Percentiles rank a stretch among this genome's conserved stretches.
Conservation (phyloP, 78 protist species). For the Anaeramoeba flamelloides region DNA sequence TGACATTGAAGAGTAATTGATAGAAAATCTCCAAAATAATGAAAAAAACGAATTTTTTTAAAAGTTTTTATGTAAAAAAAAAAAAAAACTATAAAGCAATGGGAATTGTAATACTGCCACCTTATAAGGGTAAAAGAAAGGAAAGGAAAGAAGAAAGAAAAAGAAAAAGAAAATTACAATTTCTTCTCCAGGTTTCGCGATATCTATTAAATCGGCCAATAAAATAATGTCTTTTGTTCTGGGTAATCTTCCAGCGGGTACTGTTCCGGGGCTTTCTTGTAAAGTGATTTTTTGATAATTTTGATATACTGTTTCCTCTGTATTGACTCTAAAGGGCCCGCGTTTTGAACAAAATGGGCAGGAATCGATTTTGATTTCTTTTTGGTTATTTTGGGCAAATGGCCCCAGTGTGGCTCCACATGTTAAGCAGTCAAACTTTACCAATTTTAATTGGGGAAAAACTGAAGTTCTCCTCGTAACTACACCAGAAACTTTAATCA, state of each 20-base stretch:
- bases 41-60: no score
- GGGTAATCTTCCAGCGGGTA: constrained; percentile 97
- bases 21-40: no score
- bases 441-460: constrained; percentile 72
- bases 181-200: constrained; percentile 88
- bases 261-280: constrained; percentile 93
- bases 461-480: constrained; percentile 83
- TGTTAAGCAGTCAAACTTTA: constrained; percentile 45
- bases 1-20: no score
- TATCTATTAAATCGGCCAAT: constrained; percentile 76
- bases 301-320: constrained; percentile 75
- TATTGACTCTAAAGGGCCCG: no score
- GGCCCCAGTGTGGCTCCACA: constrained; percentile 68
- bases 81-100: no score
- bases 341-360: constrained; percentile 51
- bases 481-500: constrained; percentile 77
- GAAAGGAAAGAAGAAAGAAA: no score
- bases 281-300: constrained; percentile 81
- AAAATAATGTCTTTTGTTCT: constrained; percentile 77
- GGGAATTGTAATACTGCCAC: no score
- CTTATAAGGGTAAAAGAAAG: no score
- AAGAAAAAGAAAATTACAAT: no score
- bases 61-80: no score
- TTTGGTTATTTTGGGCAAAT: constrained; percentile 23
- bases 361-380: neutral